Conservation (phyloP, 2,329 filamentous ascomycete species). For the Chrysoporthe austroafricana region DNA sequence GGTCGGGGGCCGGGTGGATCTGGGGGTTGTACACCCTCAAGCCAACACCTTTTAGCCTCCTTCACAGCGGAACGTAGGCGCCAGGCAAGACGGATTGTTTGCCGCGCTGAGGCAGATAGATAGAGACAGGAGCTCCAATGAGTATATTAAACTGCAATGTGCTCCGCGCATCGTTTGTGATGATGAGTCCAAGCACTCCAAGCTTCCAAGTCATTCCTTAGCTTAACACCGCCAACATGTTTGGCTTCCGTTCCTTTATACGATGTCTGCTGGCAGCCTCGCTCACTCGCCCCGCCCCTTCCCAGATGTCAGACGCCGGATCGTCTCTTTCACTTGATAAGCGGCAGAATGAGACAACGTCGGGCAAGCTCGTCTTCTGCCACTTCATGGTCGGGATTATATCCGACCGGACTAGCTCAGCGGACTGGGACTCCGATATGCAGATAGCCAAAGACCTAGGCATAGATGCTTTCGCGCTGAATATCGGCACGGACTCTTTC, state of each 20-base stretch:
- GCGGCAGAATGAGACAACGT: conserved; percentile 16
- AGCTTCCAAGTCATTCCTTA: neutral
- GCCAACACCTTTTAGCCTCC: neutral
- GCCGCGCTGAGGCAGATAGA: neutral
- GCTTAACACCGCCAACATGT: conserved; percentile 13
- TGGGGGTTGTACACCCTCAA: neutral
- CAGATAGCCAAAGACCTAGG: conserved; percentile 30
- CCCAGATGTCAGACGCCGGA: conserved; percentile 13
- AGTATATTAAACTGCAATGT: neutral
- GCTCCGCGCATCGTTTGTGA: neutral
- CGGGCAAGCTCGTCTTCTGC: conserved; percentile 28
- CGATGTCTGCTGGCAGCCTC: conserved; percentile 19
- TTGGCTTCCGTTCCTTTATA: conserved; percentile 20
- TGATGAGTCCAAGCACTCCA: neutral
- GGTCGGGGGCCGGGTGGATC: conserved; percentile 10
- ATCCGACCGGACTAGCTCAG: conserved; percentile 24
- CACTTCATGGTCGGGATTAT: conserved; percentile 30
- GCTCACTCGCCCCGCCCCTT: conserved; percentile 15
- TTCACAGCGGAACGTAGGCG: neutral
- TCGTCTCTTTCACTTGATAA: conserved; percentile 3
- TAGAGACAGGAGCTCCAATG: too few relatives aligned
- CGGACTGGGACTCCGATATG: conserved; percentile 30
- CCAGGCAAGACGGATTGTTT: conserved; percentile 1
- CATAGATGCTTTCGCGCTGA: conserved; percentile 39
- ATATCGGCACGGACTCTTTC: conserved; percentile 42